Percentiles rank a stretch among this genome's conserved stretches.
Evolutionary conservation across 169 alveolate genomes (phyloP).

Genomic region (Sarcocystis neurona): DNA sequence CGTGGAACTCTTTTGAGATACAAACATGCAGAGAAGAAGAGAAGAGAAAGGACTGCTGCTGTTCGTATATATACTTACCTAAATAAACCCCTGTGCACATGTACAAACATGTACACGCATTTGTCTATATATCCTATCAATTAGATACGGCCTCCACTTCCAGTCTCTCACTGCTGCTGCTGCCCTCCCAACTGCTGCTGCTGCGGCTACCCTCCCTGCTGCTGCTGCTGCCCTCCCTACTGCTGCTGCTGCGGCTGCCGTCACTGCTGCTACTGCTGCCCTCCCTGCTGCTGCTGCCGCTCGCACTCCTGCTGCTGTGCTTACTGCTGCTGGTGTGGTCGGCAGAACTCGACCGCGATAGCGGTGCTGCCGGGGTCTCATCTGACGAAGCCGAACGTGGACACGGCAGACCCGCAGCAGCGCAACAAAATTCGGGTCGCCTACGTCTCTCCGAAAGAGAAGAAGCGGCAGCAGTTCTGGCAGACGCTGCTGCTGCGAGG

Average conservation of each 20-base stretch:
- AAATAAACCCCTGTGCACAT: no score
- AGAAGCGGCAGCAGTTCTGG: slow-evolving; percentile 23
- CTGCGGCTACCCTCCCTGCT: neutral
- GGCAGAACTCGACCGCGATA: neutral
- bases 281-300: neutral
- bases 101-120: no score
- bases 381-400: neutral
- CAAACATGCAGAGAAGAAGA: no score
- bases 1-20: no score
- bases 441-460: slow-evolving; percentile 4
- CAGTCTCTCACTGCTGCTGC: neutral
- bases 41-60: no score
- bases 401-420: slow-evolving; percentile 7
- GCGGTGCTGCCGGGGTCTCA: slow-evolving; percentile 11
- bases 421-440: neutral
- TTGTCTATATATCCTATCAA: no score
- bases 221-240: neutral
- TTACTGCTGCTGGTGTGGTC: neutral
- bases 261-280: neutral
- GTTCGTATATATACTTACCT: no score
- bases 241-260: neutral
- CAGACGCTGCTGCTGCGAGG: neutral
- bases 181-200: neutral
- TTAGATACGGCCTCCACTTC: no score
- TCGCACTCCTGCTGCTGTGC: neutral